phyloP scores from a whole-genome alignment of 805 yeast species.

The Candida chauliodis region DNA sequence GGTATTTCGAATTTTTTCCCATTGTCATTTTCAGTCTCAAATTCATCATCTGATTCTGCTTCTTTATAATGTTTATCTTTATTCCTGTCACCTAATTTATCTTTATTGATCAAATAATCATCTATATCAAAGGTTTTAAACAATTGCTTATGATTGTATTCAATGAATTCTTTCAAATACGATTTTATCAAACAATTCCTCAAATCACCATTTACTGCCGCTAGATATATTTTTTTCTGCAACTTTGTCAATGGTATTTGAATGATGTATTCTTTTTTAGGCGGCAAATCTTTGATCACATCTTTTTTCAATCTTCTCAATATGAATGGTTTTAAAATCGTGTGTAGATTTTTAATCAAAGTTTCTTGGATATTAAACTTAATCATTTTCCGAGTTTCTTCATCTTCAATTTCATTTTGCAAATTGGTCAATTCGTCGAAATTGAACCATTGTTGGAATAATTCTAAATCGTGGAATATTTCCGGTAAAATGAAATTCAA shows the following conservation, averaged over 20 bases:
- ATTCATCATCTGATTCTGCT: slow-evolving; percentile 30
- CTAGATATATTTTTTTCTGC: slow-evolving; percentile 64
- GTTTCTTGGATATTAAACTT: slow-evolving; percentile 50
- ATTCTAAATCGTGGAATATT: slow-evolving; percentile 82
- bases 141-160: slow-evolving; percentile 29
- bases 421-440: slow-evolving; percentile 53
- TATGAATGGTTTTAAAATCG: slow-evolving; percentile 83
- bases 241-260: slow-evolving; percentile 62
- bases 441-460: slow-evolving; percentile 94
- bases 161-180: slow-evolving; percentile 50
- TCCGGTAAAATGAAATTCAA: slow-evolving; percentile 90
- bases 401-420: slow-evolving; percentile 25
- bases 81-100: slow-evolving; percentile 10
- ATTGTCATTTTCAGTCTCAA: slow-evolving; percentile 12
- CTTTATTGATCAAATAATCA: slow-evolving; percentile 37
- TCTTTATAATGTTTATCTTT: slow-evolving; percentile 14
- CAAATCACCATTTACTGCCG: slow-evolving; percentile 44
- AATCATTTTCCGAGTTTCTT: slow-evolving; percentile 48
- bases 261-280: slow-evolving; percentile 83
- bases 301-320: slow-evolving; percentile 76
- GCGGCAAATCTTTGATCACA: slow-evolving; percentile 70
- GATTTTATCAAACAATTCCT: slow-evolving; percentile 43
- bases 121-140: slow-evolving; percentile 33
- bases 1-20: not conserved
- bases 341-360: slow-evolving; percentile 73